Evolutionary conservation across 495 filamentous ascomycete genomes (phyloP).

Genomic region (Thermochaetoides thermophila): DNA sequence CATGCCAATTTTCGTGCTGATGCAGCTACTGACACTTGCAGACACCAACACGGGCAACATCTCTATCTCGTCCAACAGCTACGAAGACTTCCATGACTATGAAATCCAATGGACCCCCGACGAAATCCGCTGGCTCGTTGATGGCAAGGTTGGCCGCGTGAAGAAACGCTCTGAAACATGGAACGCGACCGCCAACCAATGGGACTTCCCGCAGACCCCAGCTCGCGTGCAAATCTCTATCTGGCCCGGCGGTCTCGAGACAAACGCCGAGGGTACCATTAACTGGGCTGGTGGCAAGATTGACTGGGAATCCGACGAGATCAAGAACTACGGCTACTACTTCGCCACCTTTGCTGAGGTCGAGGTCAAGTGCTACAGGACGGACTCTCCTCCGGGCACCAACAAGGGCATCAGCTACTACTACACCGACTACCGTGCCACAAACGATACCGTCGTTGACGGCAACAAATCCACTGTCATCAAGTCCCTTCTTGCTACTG

Average conservation of each 20-base stretch:
- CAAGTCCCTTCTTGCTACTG: slow-evolving; percentile 62
- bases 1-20: too few relatives aligned
- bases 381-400: slow-evolving; percentile 42
- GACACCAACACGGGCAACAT: slow-evolving; percentile 62
- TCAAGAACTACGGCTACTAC: slow-evolving; percentile 76
- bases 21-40: too few relatives aligned
- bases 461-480: slow-evolving; percentile 65
- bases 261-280: slow-evolving; percentile 73
- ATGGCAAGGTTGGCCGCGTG: slow-evolving; percentile 60
- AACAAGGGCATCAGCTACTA: slow-evolving; percentile 56
- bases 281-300: slow-evolving; percentile 84
- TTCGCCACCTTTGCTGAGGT: slow-evolving; percentile 70
- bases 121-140: slow-evolving; percentile 67
- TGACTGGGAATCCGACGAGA: slow-evolving; percentile 71
- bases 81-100: slow-evolving; percentile 72
- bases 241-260: slow-evolving; percentile 77
- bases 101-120: slow-evolving; percentile 89
- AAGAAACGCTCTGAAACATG: slow-evolving; percentile 63
- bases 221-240: slow-evolving; percentile 88
- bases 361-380: slow-evolving; percentile 68
- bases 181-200: slow-evolving; percentile 70
- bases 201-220: slow-evolving; percentile 83
- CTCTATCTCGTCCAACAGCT: slow-evolving; percentile 52
- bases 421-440: slow-evolving; percentile 48
- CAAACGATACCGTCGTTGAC: slow-evolving; percentile 62